Evolutionary conservation across 2,329 filamentous ascomycete genomes (phyloP), one percentile per base, ranked within the genome.

Genomic region (Knufia petricola): DNA sequence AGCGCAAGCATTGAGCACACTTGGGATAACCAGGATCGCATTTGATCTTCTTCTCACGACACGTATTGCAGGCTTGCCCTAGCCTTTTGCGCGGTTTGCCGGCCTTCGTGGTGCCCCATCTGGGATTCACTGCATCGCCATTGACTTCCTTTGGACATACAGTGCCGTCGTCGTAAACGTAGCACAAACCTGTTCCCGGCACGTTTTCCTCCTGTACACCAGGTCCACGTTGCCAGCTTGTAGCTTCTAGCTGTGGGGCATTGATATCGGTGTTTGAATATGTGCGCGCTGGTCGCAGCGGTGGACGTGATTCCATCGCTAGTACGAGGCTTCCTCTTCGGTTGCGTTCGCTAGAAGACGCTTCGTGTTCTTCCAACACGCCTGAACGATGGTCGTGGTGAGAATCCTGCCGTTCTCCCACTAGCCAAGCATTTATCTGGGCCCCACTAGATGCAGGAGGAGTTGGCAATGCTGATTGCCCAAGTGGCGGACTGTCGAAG

Each of bases 41-140:
- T 66, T 94, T 95, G 69, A 95, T 94, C 74, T 95, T 95, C 79
- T 95, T 95, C 69, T 95, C 88, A 44, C 89, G 79, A 64, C 89
- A 95, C 10, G 87, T 92, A 50, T 94, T 76, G 62, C 89, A 95
- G n/a, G 87, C 87, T 63, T 94, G 88, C 20, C 89, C 88, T 49
- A 95, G 74, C 49, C 89, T 77, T 69, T 95, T 95, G 57, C 89
- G 79, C 41, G 89, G 88, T 69, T 94, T 95, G 12, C 89, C 89
- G 1, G 89, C 88, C 68, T 95, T 95, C 30, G 89, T 95, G 8
- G 94, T 81, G 13, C 89, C 88, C 89, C 89, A 95, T 57, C 87
- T 85, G 1, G 88, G 86, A 63, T 94, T 95, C 45, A 95, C 87
- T 2, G 75, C 75, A 62, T 94, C 85, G 15, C 88, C 88, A 58